Evolutionary conservation across 495 filamentous ascomycete species (phyloP).

Genomic region (Aspergillus conjunctus): DNA sequence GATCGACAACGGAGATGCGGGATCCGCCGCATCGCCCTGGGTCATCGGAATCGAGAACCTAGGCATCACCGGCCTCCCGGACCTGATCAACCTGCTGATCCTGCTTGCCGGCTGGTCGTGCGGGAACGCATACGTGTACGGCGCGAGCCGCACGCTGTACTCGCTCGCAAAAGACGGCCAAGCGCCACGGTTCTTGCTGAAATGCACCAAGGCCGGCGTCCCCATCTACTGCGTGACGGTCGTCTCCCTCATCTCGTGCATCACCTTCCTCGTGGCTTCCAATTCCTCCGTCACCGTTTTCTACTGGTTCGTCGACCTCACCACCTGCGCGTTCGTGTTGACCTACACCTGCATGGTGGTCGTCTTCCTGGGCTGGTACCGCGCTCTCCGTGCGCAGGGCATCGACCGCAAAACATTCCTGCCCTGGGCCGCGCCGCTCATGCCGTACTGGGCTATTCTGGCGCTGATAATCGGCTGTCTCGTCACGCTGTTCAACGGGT

Average conservation of each 20-base stretch:
- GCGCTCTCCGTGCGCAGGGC: slow-evolving; percentile 55
- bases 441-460: slow-evolving; percentile 33
- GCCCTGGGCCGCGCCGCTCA: slow-evolving; percentile 33
- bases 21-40: slow-evolving; percentile 53
- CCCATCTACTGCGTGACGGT: slow-evolving; percentile 59
- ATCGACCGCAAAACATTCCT: slow-evolving; percentile 47
- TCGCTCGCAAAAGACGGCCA: slow-evolving; percentile 70
- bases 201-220: slow-evolving; percentile 51
- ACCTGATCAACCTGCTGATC: slow-evolving; percentile 74
- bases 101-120: slow-evolving; percentile 67
- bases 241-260: slow-evolving; percentile 56
- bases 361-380: slow-evolving; percentile 60
- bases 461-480: slow-evolving; percentile 28
- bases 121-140: slow-evolving; percentile 78
- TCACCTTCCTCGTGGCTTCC: slow-evolving; percentile 64
- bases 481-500: slow-evolving; percentile 37
- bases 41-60: slow-evolving; percentile 61
- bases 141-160: slow-evolving; percentile 71
- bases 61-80: slow-evolving; percentile 61
- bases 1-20: slow-evolving; percentile 45
- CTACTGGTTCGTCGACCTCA: slow-evolving; percentile 59
- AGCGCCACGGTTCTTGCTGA: slow-evolving; percentile 54
- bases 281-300: slow-evolving; percentile 57
- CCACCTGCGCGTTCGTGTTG: slow-evolving; percentile 54
- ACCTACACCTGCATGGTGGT: slow-evolving; percentile 57